Evolutionary conservation across 2,329 filamentous ascomycete genomes (phyloP).

Genomic region (Neopestalotiopsis sp.): DNA sequence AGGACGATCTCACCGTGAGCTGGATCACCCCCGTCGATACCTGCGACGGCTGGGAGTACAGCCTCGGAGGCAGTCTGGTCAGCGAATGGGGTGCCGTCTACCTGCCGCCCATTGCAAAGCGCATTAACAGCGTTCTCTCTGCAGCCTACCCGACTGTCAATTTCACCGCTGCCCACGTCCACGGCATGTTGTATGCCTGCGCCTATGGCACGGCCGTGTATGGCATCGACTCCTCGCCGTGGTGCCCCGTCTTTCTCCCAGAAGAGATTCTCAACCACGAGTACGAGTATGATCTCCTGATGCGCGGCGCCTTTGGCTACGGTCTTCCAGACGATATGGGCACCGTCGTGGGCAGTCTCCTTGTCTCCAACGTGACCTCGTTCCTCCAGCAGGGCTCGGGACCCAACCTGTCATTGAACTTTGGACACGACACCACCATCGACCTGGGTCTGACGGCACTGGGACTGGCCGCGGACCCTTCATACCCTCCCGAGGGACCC

Average conservation of each 20-base stretch:
- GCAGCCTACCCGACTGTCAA: constrained; percentile 23
- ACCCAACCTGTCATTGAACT: constrained; percentile 26
- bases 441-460: constrained; percentile 27
- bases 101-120: constrained; percentile 26
- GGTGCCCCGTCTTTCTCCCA: constrained; percentile 27
- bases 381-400: constrained; percentile 22
- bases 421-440: constrained; percentile 31
- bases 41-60: constrained; percentile 24
- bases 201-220: constrained; percentile 28
- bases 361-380: constrained; percentile 26
- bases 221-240: constrained; percentile 26
- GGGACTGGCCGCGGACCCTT: constrained; percentile 24
- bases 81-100: constrained; percentile 25
- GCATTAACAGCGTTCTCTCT: constrained; percentile 24
- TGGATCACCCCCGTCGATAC: constrained; percentile 29
- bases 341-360: constrained; percentile 24
- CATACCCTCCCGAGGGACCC: constrained; percentile 25
- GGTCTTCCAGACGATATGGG: constrained; percentile 29
- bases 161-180: constrained; percentile 24
- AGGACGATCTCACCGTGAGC: constrained; percentile 24
- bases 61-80: constrained; percentile 18
- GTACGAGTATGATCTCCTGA: constrained; percentile 30
- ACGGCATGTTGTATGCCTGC: constrained; percentile 30
- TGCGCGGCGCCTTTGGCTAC: constrained; percentile 30
- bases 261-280: constrained; percentile 27